Percentiles rank a stretch among this genome's conserved stretches.
phyloP scores from a whole-genome alignment of 768 basidiomycete genomes.

The Pisolithus marmoratus region DNA sequence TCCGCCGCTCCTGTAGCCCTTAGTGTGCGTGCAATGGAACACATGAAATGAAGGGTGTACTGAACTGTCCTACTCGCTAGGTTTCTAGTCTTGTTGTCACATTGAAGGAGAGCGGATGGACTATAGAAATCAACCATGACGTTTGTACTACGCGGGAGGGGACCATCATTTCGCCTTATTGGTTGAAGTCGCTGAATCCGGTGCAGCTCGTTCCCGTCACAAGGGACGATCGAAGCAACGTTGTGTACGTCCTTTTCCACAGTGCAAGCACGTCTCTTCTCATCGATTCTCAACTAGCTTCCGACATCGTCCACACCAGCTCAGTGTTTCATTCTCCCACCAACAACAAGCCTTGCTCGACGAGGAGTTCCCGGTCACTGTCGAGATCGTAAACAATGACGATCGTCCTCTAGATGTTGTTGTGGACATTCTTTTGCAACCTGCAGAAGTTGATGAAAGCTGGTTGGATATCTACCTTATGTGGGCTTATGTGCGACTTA shows the following conservation, averaged over 20 bases:
- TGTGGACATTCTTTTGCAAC: conserved; percentile 76
- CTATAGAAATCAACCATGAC: conserved; percentile 54
- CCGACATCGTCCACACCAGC: conserved; percentile 53
- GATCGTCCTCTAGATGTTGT: conserved; percentile 60
- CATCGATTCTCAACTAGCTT: conserved; percentile 36
- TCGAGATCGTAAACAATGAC: conserved; percentile 71
- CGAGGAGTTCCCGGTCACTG: conserved; percentile 69
- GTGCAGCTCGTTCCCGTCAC: conserved; percentile 47
- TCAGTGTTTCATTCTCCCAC: conserved; percentile 54
- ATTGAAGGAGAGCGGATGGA: conserved; percentile 61
- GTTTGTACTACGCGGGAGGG: conserved; percentile 35
- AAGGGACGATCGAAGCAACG: conserved; percentile 39
- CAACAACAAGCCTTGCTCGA: conserved; percentile 70
- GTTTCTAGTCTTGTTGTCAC: conserved; percentile 45
- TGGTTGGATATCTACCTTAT: conserved; percentile 35
- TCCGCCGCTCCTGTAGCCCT: conserved; percentile 46
- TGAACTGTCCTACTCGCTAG: conserved; percentile 10
- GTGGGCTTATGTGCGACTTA: not conserved
- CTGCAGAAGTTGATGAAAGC: conserved; percentile 70
- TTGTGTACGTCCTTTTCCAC: conserved; percentile 36
- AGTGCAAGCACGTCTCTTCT: not conserved
- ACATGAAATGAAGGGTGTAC: not conserved
- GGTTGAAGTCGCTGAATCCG: conserved; percentile 56
- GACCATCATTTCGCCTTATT: conserved; percentile 31
- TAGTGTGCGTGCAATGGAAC: conserved; percentile 39